These are phyloP conservation scores for Exophiala calicioides DNA, from an alignment of 2,329 filamentous ascomycete genomes.

Conservation along the genomic window DNA sequence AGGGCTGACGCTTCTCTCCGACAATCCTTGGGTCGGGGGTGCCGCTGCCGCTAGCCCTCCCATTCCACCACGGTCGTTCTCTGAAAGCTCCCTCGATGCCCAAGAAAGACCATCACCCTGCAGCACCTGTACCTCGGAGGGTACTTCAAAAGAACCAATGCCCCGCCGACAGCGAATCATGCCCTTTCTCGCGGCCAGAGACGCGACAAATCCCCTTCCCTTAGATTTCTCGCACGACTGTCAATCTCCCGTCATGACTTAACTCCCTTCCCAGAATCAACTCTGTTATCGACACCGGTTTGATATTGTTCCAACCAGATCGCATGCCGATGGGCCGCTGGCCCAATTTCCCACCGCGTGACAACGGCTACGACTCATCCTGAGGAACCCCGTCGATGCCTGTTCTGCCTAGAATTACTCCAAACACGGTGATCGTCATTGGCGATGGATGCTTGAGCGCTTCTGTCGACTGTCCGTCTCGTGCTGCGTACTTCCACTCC, in stretches of 20 bases:
- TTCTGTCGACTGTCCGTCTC: slow-evolving; percentile 17
- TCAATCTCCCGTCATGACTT: slow-evolving; percentile 1
- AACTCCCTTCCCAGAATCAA: background rate
- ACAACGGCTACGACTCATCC: slow-evolving; percentile 9
- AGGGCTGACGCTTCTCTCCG: slow-evolving; percentile 10
- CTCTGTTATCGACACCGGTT: slow-evolving; percentile 10
- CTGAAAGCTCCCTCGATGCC: too few relatives aligned
- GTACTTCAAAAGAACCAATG: too few relatives aligned
- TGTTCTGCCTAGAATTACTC: slow-evolving; percentile 22
- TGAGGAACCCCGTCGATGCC: slow-evolving; percentile 12
- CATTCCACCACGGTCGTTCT: slow-evolving; percentile 8
- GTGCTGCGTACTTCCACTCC: slow-evolving; percentile 6
- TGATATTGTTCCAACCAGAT: slow-evolving; percentile 8
- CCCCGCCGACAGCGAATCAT: too few relatives aligned
- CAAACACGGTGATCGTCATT: slow-evolving; percentile 6
- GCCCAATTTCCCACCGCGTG: slow-evolving; percentile 4
- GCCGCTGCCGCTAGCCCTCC: slow-evolving; percentile 13
- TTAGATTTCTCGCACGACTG: background rate
- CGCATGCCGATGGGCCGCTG: background rate
- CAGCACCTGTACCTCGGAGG: background rate
- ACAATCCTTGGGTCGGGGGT: slow-evolving; percentile 1
- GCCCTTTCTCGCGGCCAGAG: too few relatives aligned
- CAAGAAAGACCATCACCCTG: too few relatives aligned
- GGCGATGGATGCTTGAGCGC: slow-evolving; percentile 10
- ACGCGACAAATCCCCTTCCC: too few relatives aligned